Evolutionary conservation across 805 yeast species (phyloP), one percentile per base, ranked within the genome.

Genomic region (Starmerella gropengiesseri): DNA sequence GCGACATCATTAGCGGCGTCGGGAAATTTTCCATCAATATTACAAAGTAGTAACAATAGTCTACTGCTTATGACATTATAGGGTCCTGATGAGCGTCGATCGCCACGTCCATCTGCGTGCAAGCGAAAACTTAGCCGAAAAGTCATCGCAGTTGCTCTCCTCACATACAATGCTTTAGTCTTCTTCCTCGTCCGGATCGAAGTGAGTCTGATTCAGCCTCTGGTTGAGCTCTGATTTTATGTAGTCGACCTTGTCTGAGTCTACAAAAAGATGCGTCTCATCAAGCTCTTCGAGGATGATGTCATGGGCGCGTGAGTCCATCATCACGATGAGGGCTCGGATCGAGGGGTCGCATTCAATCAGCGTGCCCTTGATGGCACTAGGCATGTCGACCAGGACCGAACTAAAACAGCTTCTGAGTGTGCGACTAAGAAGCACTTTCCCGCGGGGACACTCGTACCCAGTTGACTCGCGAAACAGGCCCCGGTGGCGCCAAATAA

Each of bases 231-330:
- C 94, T 40, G 63, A 66, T 53, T 86, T 89, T 37, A 89, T 78
- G 55, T 68, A 77, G 19, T 75, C 78, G 2, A 89, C 82, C 62
- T 78, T 81, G 29, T 74, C 72, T 25, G 79, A 80, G 52, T 83
- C 89, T 22, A 89, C 80, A 47, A 91, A 66, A 16, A 89, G 62
- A 60, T 91, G 97, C 1, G 91, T 83, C 35, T 87, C 96, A 58
- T 91, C 97, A 31, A 89, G 69, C 54, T 91, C 97, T 61, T 74
- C 77, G 17, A 76, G 60, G 5, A 77, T 73, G 26, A 91, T 78
- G 52, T 86, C 94, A 45, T 83, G 80, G 28, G 70, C 64, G 21
- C 75, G 74, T 0, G 84, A 65, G 60, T 91, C 97, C 32, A 89
- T 81, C 58, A 78, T 81, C 18, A 89, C 63, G 2, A 89, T 83